Evolutionary conservation across 2,329 filamentous ascomycete genomes (phyloP).

Genomic region (Fonsecaea erecta): DNA sequence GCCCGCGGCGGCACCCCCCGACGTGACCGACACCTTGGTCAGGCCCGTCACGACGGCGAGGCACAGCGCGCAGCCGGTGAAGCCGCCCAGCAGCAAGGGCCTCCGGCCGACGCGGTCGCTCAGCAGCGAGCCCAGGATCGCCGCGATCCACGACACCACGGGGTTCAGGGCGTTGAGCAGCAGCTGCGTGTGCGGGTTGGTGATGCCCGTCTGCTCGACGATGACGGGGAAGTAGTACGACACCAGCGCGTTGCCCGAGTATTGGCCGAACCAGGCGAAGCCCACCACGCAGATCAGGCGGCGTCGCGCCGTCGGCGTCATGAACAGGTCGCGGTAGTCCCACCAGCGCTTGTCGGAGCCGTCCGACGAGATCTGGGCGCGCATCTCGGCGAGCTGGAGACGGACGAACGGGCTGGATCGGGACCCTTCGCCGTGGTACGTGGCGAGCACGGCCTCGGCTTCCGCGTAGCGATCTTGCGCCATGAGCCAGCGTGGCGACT

Average conservation of each 20-base stretch:
- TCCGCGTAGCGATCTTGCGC: slow-evolving; percentile 62
- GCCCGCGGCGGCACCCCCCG: not conserved
- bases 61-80: not conserved
- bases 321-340: slow-evolving; percentile 59
- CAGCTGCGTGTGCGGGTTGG: slow-evolving; percentile 4
- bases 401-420: slow-evolving; percentile 38
- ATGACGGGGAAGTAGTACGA: slow-evolving; percentile 17
- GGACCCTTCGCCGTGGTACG: slow-evolving; percentile 61
- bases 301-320: slow-evolving; percentile 51
- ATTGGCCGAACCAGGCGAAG: slow-evolving; percentile 44
- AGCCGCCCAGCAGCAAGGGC: not conserved
- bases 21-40: not conserved
- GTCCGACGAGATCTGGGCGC: slow-evolving; percentile 31
- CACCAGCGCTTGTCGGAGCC: slow-evolving; percentile 40
- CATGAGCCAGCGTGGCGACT: slow-evolving; percentile 65
- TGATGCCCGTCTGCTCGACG: slow-evolving; percentile 9
- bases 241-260: slow-evolving; percentile 42
- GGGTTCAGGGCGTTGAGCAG: slow-evolving; percentile 6
- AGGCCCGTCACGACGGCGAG: not conserved
- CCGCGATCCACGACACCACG: slow-evolving; percentile 1
- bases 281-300: slow-evolving; percentile 51
- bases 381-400: slow-evolving; percentile 41
- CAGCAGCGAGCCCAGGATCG: not conserved
- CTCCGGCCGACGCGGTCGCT: not conserved
- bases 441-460: slow-evolving; percentile 59